Evolutionary conservation across 2,329 filamentous ascomycete genomes (phyloP).

Genomic region (Sphaceloma murrayae): DNA sequence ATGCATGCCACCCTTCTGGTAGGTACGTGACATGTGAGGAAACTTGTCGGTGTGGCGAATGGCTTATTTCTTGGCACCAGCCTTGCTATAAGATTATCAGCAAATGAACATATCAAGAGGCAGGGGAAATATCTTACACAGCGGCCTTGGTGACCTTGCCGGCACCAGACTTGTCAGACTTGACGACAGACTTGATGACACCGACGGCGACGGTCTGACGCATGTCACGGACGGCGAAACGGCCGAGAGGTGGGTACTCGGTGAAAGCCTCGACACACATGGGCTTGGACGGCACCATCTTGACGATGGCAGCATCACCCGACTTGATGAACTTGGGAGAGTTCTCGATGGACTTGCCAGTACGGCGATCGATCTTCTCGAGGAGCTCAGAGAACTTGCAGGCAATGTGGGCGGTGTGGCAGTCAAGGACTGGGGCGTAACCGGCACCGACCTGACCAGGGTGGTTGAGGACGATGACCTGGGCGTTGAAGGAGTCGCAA

Average conservation of each 20-base stretch:
- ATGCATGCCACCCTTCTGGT: constrained; percentile 3
- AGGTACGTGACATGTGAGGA: neutral
- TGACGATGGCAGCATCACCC: constrained; percentile 99
- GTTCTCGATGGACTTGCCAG: constrained; percentile 90
- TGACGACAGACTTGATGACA: constrained; percentile 70
- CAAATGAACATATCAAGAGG: neutral
- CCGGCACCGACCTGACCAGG: constrained; percentile 98
- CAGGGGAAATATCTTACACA: neutral
- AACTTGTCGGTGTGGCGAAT: neutral
- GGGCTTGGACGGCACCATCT: constrained; percentile 99
- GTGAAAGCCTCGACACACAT: constrained; percentile 99
- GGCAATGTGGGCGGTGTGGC: constrained; percentile 99
- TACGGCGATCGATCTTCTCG: constrained; percentile 99
- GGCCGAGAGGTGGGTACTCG: constrained; percentile 97
- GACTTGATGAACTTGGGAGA: constrained; percentile 99
- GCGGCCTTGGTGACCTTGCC: constrained; percentile 44
- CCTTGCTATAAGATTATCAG: constrained; percentile 27
- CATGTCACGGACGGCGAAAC: constrained; percentile 99
- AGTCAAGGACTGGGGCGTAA: constrained; percentile 98
- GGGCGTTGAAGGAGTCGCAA: constrained; percentile 92
- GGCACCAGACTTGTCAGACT: constrained; percentile 39
- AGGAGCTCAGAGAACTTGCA: constrained; percentile 99
- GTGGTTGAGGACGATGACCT: constrained; percentile 99
- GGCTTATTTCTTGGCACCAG: constrained; percentile 31
- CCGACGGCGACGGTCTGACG: constrained; percentile 74